Conservation (phyloP, 768 basidiomycete species). For the Boletus barrowsii region DNA sequence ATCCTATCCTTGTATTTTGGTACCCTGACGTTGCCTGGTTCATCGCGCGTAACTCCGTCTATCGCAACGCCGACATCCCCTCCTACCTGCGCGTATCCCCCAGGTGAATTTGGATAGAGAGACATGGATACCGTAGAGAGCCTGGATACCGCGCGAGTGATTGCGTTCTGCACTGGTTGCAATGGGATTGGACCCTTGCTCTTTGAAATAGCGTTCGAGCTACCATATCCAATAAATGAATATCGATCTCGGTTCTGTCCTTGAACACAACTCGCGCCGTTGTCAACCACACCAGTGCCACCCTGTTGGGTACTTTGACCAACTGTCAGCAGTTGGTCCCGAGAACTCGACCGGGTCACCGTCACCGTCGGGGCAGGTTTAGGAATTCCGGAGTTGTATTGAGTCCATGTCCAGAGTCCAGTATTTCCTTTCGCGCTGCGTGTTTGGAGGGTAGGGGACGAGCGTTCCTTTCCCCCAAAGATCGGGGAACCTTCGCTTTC, state of each 20-base stretch:
- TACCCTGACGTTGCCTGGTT: conserved; percentile 33
- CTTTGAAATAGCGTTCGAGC: conserved; percentile 19
- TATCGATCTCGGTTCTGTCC: conserved; percentile 13
- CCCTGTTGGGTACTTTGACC: conserved; percentile 9
- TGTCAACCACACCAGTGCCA: conserved; percentile 4
- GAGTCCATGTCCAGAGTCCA: conserved; percentile 55
- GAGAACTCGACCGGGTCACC: conserved; percentile 24
- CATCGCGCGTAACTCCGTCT: conserved; percentile 40
- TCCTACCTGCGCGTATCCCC: conserved; percentile 21
- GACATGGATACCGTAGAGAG: conserved; percentile 44
- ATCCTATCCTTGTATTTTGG: conserved; percentile 36
- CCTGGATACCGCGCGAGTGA: conserved; percentile 40
- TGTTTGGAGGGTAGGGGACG: conserved; percentile 33
- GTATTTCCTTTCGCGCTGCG: conserved; percentile 39
- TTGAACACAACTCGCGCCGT: conserved; percentile 14
- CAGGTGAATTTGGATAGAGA: conserved; percentile 46
- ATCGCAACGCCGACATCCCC: conserved; percentile 36
- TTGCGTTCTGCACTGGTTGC: conserved; percentile 41
- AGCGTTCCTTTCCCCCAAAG: conserved; percentile 73
- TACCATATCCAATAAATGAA: conserved; percentile 27
- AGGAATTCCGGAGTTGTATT: conserved; percentile 43
- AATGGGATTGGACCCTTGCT: conserved; percentile 29
- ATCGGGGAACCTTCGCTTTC: conserved; percentile 61
- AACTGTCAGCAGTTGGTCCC: conserved; percentile 7
- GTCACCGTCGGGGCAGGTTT: conserved; percentile 24